These are phyloP conservation scores for Coemansia sp. DNA, from an alignment of 192 early-diverging fungal genomes.

Conservation along the genomic window DNA sequence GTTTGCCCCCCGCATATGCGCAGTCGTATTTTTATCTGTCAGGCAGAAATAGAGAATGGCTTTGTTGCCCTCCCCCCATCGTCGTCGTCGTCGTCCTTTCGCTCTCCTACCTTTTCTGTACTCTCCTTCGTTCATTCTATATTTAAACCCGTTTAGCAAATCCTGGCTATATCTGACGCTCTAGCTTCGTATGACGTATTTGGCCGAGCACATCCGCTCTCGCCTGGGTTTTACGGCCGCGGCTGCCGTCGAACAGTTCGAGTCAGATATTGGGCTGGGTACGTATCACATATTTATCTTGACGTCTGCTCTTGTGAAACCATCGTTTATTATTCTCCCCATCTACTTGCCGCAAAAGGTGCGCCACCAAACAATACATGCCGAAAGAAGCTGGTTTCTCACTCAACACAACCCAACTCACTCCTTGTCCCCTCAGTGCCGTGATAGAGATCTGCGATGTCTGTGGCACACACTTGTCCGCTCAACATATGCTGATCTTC, in stretches of 20 bases:
- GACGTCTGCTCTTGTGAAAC: background rate
- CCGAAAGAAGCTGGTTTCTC: background rate
- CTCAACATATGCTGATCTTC: background rate
- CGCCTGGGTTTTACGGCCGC: background rate
- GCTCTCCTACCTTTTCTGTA: background rate
- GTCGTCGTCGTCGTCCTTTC: no score
- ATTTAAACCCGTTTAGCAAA: background rate
- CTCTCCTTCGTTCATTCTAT: background rate
- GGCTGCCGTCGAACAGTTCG: background rate
- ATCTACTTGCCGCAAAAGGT: background rate
- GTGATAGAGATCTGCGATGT: background rate
- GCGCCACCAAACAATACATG: background rate
- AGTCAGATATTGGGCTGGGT: slow-evolving; percentile 6
- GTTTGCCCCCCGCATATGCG: background rate
- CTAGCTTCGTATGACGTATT: slow-evolving; percentile 1
- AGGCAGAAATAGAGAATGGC: background rate
- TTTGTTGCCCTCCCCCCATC: background rate
- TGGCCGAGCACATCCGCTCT: background rate
- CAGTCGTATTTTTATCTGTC: background rate
- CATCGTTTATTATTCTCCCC: background rate
- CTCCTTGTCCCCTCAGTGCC: background rate
- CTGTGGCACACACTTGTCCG: background rate
- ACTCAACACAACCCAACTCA: background rate
- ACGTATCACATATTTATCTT: background rate
- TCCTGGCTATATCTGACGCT: background rate